Base-by-base conservation (phyloP, 192 early-diverging fungal species). In the Coemansia sp. region DNA sequence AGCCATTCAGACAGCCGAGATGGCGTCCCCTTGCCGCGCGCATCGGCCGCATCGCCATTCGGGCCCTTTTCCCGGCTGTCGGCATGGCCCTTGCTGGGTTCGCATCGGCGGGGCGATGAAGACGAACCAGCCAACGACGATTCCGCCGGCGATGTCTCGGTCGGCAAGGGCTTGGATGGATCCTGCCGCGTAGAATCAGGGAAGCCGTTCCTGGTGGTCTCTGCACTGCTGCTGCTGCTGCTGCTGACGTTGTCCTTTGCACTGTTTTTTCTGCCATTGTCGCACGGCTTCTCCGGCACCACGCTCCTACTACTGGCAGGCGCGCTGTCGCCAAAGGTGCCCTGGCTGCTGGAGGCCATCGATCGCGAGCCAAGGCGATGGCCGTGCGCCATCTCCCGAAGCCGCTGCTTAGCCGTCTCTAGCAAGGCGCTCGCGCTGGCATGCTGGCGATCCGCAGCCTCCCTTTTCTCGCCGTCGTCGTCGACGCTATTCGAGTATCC, bases 1-100 rank as follows among this genome's bases (percentile, higher is more conserved):
- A 98, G 66, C 88, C 88, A 64, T 55, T 83, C 79, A 0, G 72
- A 75, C 23, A 75, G 64, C 36, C 59, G 52, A 14, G 68, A 71
- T 23, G 69, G 66, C 23, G 68, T 68, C 13, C 56, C 62, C 22
- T 28, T 47, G 36, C 58, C 59, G 22, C 62, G 51, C 6, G 62
- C 24, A 51, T 58, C 56, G 11, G 54, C 29, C 18, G n/a, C 20
- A n/a, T n/a, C n/a, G 50, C 39, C 27, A 22, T 50, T 47, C 25
- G 8, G 35, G 29, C 20, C 11, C n/a, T 42, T 36, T 10, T 16
- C 24, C 11, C 3, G 7, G 50, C 24, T 10, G 50, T 6, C 50
- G 9, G 27, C 22, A 23, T 35, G 18, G 29, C 64, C 68, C 16
- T 10, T 58, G 25, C 23, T n/a, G 4, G 50, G 18, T 23, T 20